Base-by-base conservation (phyloP, 495 filamentous ascomycete species). In the Lepidopterella palustris region DNA sequence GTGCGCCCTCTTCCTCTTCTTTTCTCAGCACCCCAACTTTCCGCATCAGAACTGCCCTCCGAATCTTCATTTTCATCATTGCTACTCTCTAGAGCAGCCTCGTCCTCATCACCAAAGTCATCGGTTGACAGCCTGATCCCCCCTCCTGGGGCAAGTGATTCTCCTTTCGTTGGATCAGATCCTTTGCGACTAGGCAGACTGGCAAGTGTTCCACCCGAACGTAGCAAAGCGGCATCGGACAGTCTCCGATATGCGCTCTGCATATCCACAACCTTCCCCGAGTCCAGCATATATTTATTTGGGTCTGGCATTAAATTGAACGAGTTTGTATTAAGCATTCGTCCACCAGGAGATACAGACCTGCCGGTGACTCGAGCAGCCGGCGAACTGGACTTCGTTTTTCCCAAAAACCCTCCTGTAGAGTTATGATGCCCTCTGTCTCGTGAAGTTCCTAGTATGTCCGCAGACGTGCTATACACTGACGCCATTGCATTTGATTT, bases 111-210 rank as follows among this genome's bases (percentile, higher is more conserved):
- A 50, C 76, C 76, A 45, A 76, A 74, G 53, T 88, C 83, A 66
- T 92, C 89, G 69, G 90, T 92, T 55, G 84, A 79, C 58, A 95
- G 70, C 47, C 89, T 81, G 53, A 81, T 81, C 31, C 78, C 81
- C 0, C 76, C 80, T 18, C 74, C 72, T 15, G 82, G 74, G 60
- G 67, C 69, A 66, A 64, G 69, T 55, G 68, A 73, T 63, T 67
- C 73, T 52, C 60, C 72, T 48, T 62, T 60, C 40, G 57, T 10
- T 42, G 64, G 58, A 68, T 64, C 58, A 58, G 71, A 66, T 53
- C 73, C 62, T 68, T 73, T 68, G 58, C 73, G 40, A 58, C 57
- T 66, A n/a, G 76, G 75, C 20, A 86, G 73, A 27, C 74, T 74
- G 6, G 81, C 75, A 10, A 88, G 70, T 25, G 67, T 78, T 8